phyloP scores from a whole-genome alignment of 495 filamentous ascomycete species.

The Neurospora sp. region DNA sequence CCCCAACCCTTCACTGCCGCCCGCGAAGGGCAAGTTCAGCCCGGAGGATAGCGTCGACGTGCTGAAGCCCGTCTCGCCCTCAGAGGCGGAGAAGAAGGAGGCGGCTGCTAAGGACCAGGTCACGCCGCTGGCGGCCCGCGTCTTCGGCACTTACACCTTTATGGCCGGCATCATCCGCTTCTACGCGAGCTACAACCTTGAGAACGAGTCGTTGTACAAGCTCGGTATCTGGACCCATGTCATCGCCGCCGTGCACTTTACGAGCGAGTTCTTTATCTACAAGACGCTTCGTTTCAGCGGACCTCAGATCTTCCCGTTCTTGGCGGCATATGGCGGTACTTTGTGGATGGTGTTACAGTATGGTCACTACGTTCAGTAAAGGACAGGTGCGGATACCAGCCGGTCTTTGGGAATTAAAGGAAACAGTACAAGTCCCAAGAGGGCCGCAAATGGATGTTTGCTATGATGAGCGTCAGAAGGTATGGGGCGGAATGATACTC shows the following conservation, averaged over 20 bases:
- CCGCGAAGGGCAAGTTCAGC: constrained; percentile 22
- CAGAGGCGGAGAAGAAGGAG: constrained; percentile 30
- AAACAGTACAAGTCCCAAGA: neutral
- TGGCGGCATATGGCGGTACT: constrained; percentile 58
- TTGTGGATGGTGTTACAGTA: constrained; percentile 77
- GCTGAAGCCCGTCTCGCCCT: constrained; percentile 37
- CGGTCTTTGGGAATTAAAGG: neutral
- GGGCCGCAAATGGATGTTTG: no score
- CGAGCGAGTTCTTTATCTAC: constrained; percentile 67
- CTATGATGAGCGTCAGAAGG: neutral
- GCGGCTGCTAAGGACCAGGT: constrained; percentile 38
- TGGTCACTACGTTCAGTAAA: constrained; percentile 47
- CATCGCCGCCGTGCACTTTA: constrained; percentile 73
- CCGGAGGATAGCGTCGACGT: constrained; percentile 35
- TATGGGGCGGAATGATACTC: neutral
- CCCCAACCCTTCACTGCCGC: constrained; percentile 27
- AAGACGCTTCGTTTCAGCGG: constrained; percentile 59
- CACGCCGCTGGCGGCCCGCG: constrained; percentile 65
- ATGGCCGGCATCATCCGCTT: constrained; percentile 64
- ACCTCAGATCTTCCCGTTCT: constrained; percentile 60
- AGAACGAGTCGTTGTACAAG: constrained; percentile 60
- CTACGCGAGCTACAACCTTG: constrained; percentile 80
- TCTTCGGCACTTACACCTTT: constrained; percentile 90
- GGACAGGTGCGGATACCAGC: neutral
- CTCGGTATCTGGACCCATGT: constrained; percentile 70